Base-by-base conservation (phyloP, 495 filamentous ascomycete genomes). In the Staphylotrichum longicolle region DNA sequence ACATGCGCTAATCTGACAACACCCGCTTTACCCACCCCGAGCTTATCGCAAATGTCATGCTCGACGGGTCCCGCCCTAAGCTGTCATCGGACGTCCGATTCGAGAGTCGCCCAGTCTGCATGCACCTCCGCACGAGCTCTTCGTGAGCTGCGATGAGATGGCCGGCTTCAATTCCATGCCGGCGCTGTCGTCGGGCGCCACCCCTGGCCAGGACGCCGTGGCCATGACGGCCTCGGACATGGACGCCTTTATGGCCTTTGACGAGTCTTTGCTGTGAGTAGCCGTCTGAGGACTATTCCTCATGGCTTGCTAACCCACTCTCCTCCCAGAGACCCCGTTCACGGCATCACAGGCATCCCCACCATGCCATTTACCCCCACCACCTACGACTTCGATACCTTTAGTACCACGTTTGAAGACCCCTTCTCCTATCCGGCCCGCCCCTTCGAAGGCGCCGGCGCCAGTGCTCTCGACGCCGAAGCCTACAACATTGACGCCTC, bases 391-490 rank as follows among this genome's bases (percentile, higher is more conserved):
- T 81, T 81, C 64, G 82, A 84, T 45, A 72, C 74, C 64, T 83
- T 82, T 64, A 78, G 75, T 35, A 75, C 75, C 30, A 84, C 82
- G 34, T 90, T 89, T 66, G 87, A 89, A 68, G 87, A 89, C 59
- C 83, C 87, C 10, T 89, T 89, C 69, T 83, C 83, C 56, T 82
- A 80, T 64, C 66, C 71, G 15, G 63, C 77, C 6, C 69, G 73
- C 42, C 76, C 81, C 37, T 88, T 65, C 42, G 58, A 51, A 7
- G 41, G 54, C 48, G 55, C 35, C 62, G 65, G 41, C 56, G 64
- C 61, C 57, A 66, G 53, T 39, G 66, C 66, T 51, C 61, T 63
- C 55, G 69, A 71, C 63, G 60, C 66, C 54, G 88, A 79, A 52
- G 65, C 62, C 44, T 65, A 70, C n/a, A 73, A 78, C 56, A 59